Evolutionary conservation across 345 rosid species (phyloP).

Genomic region (Durio zibethinus): DNA sequence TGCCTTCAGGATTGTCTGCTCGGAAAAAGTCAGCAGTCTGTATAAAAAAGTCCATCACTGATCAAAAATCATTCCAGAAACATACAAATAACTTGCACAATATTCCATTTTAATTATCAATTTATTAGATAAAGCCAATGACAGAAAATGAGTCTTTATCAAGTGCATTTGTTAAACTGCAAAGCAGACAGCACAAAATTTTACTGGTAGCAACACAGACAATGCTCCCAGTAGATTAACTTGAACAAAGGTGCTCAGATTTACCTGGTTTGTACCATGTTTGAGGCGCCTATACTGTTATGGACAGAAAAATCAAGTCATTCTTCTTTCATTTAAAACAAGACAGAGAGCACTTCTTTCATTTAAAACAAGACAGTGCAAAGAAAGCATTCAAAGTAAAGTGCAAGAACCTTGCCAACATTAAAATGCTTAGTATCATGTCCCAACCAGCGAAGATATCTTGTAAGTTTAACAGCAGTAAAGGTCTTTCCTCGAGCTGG

Average conservation of each 20-base stretch:
- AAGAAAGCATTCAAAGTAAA: neutral
- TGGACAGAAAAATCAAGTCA: conserved; percentile 25
- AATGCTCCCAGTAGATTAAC: neutral
- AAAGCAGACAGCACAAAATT: neutral
- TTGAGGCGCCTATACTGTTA: conserved; percentile 98
- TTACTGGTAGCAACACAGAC: neutral
- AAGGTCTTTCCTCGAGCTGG: conserved; percentile 99
- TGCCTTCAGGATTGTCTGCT: conserved; percentile 94
- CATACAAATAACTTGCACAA: neutral
- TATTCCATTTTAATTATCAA: neutral
- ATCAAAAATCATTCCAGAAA: conserved; percentile 11
- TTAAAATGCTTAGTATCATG: conserved; percentile 98
- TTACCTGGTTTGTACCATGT: conserved; percentile 88
- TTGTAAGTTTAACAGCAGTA: conserved; percentile 95
- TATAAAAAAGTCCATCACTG: conserved; percentile 27
- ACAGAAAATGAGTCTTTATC: neutral
- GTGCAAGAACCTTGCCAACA: conserved; percentile 81
- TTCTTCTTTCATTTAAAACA: conserved; percentile 13
- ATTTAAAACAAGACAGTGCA: conserved; percentile 10
- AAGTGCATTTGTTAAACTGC: neutral
- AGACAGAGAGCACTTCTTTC: neutral
- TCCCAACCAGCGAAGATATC: conserved; percentile 99
- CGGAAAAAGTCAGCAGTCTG: conserved; percentile 98
- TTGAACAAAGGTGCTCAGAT: neutral
- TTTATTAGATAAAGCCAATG: neutral